These are phyloP conservation scores for Coprinellus micaceus DNA, from an alignment of 768 basidiomycete species.

Conservation along the genomic window DNA sequence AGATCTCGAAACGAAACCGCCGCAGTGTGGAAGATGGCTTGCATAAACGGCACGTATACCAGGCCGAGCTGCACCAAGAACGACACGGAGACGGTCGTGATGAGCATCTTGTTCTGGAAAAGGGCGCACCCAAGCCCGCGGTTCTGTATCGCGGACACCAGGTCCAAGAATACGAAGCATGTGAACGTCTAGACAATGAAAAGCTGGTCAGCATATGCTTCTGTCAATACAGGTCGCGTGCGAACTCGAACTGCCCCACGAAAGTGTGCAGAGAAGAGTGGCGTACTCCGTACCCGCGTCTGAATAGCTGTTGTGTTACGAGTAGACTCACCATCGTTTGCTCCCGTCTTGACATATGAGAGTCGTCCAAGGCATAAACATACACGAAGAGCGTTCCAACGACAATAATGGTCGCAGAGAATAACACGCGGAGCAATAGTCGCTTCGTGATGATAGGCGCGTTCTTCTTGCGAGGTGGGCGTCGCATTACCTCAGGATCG, in stretches of 20 bases:
- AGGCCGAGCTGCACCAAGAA: constrained; percentile 80
- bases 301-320: background rate
- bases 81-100: constrained; percentile 84
- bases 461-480: constrained; percentile 89
- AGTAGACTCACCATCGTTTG: constrained; percentile 84
- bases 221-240: constrained; percentile 1
- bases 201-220: constrained; percentile 5
- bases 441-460: constrained; percentile 79
- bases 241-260: background rate
- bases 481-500: constrained; percentile 87
- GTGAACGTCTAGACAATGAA: constrained; percentile 80
- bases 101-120: constrained; percentile 83
- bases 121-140: constrained; percentile 86
- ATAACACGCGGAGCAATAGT: constrained; percentile 78
- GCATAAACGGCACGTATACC: constrained; percentile 89
- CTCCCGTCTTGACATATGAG: constrained; percentile 73
- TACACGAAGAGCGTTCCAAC: constrained; percentile 86
- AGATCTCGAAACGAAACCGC: constrained; percentile 69
- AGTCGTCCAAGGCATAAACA: constrained; percentile 76
- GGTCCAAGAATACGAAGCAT: constrained; percentile 94
- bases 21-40: constrained; percentile 91
- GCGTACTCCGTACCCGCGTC: background rate
- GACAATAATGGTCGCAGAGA: constrained; percentile 91
- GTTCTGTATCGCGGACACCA: constrained; percentile 92
- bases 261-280: background rate